Evolutionary conservation across 2,329 filamentous ascomycete species (phyloP).

Genomic region (Aaosphaeria pasadenensis): DNA sequence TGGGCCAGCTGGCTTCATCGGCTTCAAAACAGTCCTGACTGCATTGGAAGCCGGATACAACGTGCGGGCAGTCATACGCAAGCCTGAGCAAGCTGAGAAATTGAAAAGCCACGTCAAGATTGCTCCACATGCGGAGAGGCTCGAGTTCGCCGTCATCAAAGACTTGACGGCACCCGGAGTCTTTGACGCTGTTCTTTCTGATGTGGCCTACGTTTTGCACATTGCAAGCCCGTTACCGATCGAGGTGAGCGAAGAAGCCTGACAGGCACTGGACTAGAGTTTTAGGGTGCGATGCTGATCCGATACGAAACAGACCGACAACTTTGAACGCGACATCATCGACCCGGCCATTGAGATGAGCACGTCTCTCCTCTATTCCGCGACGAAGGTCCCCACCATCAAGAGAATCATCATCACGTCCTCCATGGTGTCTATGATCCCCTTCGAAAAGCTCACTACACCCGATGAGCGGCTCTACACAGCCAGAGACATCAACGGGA

Average conservation of each 20-base stretch:
- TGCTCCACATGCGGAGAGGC: slow-evolving; percentile 2
- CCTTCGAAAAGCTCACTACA: slow-evolving; percentile 4
- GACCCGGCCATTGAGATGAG: slow-evolving; percentile 3
- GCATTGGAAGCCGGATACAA: slow-evolving; percentile 5
- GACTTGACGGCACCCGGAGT: slow-evolving; percentile 3
- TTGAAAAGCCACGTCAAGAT: slow-evolving; percentile 3
- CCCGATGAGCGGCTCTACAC: slow-evolving; percentile 3
- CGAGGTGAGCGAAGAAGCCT: slow-evolving; percentile 3
- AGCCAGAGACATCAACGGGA: slow-evolving; percentile 4
- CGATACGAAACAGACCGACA: slow-evolving; percentile 1
- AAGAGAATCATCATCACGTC: slow-evolving; percentile 15
- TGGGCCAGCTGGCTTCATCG: slow-evolving; percentile 6
- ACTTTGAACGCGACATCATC: slow-evolving; percentile 9
- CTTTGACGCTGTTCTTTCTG: slow-evolving; percentile 5
- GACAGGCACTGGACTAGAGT: no score
- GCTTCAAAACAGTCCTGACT: slow-evolving; percentile 7
- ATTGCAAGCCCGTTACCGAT: slow-evolving; percentile 5
- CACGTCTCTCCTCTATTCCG: slow-evolving; percentile 10
- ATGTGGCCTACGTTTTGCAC: slow-evolving; percentile 6
- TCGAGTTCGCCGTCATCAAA: slow-evolving; percentile 5
- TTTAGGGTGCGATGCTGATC: no score
- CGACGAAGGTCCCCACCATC: slow-evolving; percentile 6
- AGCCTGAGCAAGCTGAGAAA: slow-evolving; percentile 6
- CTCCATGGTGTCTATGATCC: slow-evolving; percentile 7
- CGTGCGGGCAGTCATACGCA: slow-evolving; percentile 8